Evolutionary conservation across 495 filamentous ascomycete genomes (phyloP).

Genomic region (Penicillium egyptiacum): DNA sequence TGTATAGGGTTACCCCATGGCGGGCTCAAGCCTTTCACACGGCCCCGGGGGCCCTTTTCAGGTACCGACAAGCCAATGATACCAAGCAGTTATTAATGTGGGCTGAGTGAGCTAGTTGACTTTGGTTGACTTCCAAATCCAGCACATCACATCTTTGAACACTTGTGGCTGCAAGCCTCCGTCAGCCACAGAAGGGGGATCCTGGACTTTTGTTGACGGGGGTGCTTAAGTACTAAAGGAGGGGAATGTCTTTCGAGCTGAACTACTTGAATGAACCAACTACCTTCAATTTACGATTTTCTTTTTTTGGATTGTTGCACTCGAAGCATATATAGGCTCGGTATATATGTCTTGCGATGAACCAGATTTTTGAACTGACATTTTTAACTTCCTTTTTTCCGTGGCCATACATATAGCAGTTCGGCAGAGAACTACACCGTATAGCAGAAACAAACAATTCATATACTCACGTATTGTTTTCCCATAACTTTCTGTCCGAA

Average conservation of each 20-base stretch:
- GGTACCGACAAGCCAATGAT: conserved; percentile 5
- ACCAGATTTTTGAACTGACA: background rate
- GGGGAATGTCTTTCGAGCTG: background rate
- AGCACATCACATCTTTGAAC: background rate
- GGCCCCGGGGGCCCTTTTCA: background rate
- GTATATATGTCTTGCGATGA: background rate
- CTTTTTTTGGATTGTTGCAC: background rate
- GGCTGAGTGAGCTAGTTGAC: conserved; percentile 1
- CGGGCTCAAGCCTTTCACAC: conserved; percentile 6
- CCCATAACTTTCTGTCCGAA: background rate
- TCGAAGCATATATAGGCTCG: background rate
- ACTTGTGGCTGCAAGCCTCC: conserved; percentile 3
- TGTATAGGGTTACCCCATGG: conserved; percentile 4
- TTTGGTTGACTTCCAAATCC: conserved; percentile 2
- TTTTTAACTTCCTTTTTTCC: background rate
- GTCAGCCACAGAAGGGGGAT: conserved; percentile 1
- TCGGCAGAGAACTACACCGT: background rate
- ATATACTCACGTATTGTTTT: background rate
- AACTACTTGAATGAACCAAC: background rate
- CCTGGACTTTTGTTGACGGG: background rate
- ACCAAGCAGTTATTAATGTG: background rate
- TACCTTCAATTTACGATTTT: background rate
- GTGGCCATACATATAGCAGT: background rate
- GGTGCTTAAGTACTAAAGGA: background rate
- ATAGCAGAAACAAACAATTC: background rate